Percentiles rank a stretch among this genome's conserved stretches.
phyloP scores from a whole-genome alignment of 306 rosid genomes.

The Psophocarpus tetragonolobus region DNA sequence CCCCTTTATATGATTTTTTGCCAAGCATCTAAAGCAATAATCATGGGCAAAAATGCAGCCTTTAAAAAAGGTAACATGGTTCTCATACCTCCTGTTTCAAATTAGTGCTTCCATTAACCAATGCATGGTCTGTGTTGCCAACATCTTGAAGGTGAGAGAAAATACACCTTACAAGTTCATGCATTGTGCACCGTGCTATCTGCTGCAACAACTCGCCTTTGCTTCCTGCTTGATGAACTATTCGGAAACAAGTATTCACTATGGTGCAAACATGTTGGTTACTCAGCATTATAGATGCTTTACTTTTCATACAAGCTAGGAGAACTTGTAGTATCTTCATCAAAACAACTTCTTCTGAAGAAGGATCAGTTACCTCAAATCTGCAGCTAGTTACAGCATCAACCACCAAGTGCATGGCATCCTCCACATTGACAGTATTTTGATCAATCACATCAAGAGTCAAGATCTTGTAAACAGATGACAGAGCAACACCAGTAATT shows the following conservation, averaged over 20 bases:
- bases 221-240: constrained; percentile 93
- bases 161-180: constrained; percentile 88
- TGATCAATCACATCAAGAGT: constrained; percentile 90
- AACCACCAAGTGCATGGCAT: constrained; percentile 92
- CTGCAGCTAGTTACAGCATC: constrained; percentile 98
- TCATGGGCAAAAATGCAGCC: constrained; percentile 16
- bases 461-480: constrained; percentile 91
- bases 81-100: constrained; percentile 61
- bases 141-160: constrained; percentile 95
- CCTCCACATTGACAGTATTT: constrained; percentile 78
- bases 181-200: constrained; percentile 89
- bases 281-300: constrained; percentile 89
- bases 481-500: constrained; percentile 89
- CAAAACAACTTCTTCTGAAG: constrained; percentile 91
- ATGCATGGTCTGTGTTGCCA: constrained; percentile 62
- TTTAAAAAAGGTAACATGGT: constrained; percentile 18
- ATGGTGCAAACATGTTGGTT: constrained; percentile 97
- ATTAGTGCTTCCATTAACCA: constrained; percentile 63
- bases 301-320: constrained; percentile 94
- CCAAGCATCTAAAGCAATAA: constrained; percentile 20
- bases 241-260: constrained; percentile 93
- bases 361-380: constrained; percentile 94
- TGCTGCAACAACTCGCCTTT: constrained; percentile 94
- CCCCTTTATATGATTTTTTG: constrained; percentile 21
- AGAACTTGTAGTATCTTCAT: constrained; percentile 97